phyloP scores from a whole-genome alignment of 257 asterid genomes.

The Solanum stenotomum region DNA sequence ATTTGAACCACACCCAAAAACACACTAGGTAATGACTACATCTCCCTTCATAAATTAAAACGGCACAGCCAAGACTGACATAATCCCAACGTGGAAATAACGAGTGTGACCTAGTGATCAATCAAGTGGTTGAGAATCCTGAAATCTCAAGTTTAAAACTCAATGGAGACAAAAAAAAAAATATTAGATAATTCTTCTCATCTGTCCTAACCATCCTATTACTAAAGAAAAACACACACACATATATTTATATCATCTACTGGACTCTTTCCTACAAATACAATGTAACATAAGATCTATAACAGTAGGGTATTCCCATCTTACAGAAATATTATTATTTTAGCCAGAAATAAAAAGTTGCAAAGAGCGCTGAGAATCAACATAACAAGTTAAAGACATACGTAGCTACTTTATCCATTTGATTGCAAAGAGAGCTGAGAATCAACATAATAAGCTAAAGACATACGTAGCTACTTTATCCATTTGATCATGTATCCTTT shows the following conservation, averaged over 20 bases:
- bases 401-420: neutral
- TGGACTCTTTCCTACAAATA: neutral
- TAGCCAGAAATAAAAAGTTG: neutral
- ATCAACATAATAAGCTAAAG: neutral
- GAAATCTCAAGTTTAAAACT: no score
- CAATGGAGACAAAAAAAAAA: no score
- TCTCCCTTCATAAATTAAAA: no score
- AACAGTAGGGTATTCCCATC: no score
- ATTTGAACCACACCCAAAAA: neutral
- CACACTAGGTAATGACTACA: neutral
- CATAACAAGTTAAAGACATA: neutral
- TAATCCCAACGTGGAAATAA: no score
- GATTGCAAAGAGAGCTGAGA: neutral
- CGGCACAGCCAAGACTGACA: no score
- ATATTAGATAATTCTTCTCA: accelerated
- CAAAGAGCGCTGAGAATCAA: neutral
- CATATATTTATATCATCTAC: no score
- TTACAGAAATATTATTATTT: neutral
- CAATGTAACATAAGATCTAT: neutral
- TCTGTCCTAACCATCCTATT: neutral
- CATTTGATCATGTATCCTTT: neutral
- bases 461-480: neutral
- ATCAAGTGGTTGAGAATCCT: no score
- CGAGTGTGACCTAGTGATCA: no score
- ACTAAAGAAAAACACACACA: neutral